Percentiles rank a stretch among this genome's conserved stretches.
Evolutionary conservation across 2,329 filamentous ascomycete species (phyloP).

Genomic region (Trichophyton schoenleinii): DNA sequence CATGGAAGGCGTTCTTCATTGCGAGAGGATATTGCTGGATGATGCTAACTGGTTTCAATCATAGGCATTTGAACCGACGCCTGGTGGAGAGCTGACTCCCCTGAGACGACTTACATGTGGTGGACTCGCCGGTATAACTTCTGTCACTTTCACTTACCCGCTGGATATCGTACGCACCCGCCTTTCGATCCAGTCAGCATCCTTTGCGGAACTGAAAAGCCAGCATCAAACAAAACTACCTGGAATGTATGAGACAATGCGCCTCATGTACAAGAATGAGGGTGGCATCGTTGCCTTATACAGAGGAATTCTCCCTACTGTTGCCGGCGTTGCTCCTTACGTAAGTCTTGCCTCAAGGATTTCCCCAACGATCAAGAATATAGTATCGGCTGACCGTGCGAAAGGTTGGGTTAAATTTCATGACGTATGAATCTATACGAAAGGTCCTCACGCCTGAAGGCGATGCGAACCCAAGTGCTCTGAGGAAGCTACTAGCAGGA

Average conservation of each 20-base stretch:
- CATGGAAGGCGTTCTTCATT: neutral
- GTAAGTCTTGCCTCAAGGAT: constrained; percentile 35
- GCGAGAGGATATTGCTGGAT: neutral
- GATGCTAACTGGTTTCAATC: neutral
- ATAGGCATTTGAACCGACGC: constrained; percentile 44
- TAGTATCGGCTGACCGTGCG: constrained; percentile 13
- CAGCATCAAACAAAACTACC: constrained; percentile 51
- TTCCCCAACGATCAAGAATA: neutral
- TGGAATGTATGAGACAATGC: constrained; percentile 82
- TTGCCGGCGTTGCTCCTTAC: constrained; percentile 91
- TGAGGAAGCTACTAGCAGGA: constrained; percentile 75
- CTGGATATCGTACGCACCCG: constrained; percentile 95
- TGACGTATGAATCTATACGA: constrained; percentile 88
- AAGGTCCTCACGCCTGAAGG: constrained; percentile 77
- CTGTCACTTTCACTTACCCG: constrained; percentile 87
- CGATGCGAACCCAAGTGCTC: constrained; percentile 64
- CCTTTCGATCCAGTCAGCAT: constrained; percentile 93
- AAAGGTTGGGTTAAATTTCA: constrained; percentile 90
- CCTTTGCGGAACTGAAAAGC: constrained; percentile 63
- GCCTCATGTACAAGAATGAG: constrained; percentile 77
- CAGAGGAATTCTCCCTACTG: constrained; percentile 81
- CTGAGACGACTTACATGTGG: constrained; percentile 74
- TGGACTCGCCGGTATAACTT: constrained; percentile 85
- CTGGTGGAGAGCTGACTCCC: constrained; percentile 61
- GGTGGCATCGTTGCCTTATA: constrained; percentile 80